Evolutionary conservation across 2,329 filamentous ascomycete genomes (phyloP).

Genomic region (Penicillium sp.): DNA sequence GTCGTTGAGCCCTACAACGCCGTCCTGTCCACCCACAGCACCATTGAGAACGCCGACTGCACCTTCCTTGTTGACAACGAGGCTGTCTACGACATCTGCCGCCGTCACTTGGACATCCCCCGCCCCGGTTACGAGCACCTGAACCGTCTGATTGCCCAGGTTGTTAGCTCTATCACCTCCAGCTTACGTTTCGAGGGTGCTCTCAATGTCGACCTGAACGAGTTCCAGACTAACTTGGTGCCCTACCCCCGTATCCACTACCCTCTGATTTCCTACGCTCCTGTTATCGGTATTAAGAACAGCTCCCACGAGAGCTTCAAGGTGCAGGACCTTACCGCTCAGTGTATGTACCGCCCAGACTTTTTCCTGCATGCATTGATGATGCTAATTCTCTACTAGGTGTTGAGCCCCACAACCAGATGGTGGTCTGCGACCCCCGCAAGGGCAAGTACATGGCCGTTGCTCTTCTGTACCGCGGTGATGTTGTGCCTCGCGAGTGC

Average conservation of each 20-base stretch:
- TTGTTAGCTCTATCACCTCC: constrained; percentile 67
- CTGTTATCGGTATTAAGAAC: constrained; percentile 67
- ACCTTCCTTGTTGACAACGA: constrained; percentile 70
- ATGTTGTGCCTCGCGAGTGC: constrained; percentile 64
- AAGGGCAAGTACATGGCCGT: constrained; percentile 71
- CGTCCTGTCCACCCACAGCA: constrained; percentile 57
- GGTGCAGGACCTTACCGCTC: constrained; percentile 70
- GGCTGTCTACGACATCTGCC: constrained; percentile 68
- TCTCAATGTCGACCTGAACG: constrained; percentile 67
- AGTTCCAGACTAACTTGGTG: constrained; percentile 70
- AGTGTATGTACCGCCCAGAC: constrained; percentile 49
- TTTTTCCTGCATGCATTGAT: not conserved
- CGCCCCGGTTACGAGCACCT: constrained; percentile 65
- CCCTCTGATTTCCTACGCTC: constrained; percentile 65
- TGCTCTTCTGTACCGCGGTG: constrained; percentile 65
- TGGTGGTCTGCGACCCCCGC: constrained; percentile 67
- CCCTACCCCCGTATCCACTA: constrained; percentile 69
- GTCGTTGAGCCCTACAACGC: constrained; percentile 70
- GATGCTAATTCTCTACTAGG: constrained; percentile 36
- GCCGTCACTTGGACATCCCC: constrained; percentile 63
- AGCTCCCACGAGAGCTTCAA: constrained; percentile 87
- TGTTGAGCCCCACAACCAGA: constrained; percentile 69
- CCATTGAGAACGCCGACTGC: constrained; percentile 68
- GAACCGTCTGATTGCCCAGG: constrained; percentile 66
- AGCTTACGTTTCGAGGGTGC: constrained; percentile 66